Base-by-base conservation (phyloP, 2,329 filamentous ascomycete genomes). In the Stachybotrys echinatus region DNA sequence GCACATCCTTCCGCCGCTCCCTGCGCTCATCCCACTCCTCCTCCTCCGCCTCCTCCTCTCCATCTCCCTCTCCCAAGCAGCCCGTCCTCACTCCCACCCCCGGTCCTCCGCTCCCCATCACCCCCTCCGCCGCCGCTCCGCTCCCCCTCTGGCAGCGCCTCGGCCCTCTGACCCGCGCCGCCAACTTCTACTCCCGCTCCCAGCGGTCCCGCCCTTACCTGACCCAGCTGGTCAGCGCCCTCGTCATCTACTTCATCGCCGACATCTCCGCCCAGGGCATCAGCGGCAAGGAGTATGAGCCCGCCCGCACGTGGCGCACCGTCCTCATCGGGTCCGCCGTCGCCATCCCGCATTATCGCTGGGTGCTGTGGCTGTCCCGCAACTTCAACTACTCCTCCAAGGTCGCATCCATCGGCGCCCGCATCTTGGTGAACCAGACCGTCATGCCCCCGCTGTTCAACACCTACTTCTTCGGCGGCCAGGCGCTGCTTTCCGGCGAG, bases 321-420 rank as follows among this genome's bases (percentile, higher is more conserved):
- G 68, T 96, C 60, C 64, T 83, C 3, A 92, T 96, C 50, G 90
- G 90, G 4, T 83, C 80, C 2, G 71, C 86, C 45, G 81, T 80
- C 12, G 84, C 86, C 18, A 88, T 96, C 51, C 92, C 92, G 1
- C 81, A 80, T 43, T 96, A 92, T 65, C 81, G 82, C 59, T 96
- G 91, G 91, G 88, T 89, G 70, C 75, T 92, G 57, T 95, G 86
- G 69, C 79, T 96, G 14, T 85, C 87, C 40, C 76, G 81, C 52
- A 79, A 84, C 68, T 96, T 96, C 79, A 96, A 96, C 72, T 95
- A 89, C 69, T 58, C 81, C 7, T 92, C 88, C 23, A 85, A 84
- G 58, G 59, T 80, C 37, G 68, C 89, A 45, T 91, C 87, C 3
- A 76, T 96, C 27, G 74, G 76, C 23, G 83, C 83, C 50, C 95